A percentile compares a stretch with the other conserved stretches of the same genome.
These are phyloP conservation scores for Paramyrothecium roridum DNA, from an alignment of 2,329 filamentous ascomycete species.

Conservation along the genomic window DNA sequence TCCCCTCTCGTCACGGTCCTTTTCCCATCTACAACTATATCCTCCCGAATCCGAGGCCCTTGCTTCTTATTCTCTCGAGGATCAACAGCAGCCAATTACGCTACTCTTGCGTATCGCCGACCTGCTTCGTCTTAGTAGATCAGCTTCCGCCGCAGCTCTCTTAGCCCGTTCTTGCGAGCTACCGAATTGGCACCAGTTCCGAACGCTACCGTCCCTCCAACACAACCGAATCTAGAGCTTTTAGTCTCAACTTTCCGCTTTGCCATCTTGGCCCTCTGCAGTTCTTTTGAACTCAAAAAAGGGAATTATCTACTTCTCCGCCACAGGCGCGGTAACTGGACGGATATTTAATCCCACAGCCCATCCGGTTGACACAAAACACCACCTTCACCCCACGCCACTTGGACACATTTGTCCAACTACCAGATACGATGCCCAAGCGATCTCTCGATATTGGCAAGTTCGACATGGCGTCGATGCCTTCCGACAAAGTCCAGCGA, in stretches of 20 bases:
- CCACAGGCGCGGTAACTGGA: too few relatives aligned
- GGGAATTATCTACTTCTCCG: too few relatives aligned
- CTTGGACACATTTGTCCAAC: not conserved
- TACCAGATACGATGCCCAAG: constrained; percentile 31
- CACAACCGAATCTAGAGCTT: not conserved
- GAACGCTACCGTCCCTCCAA: not conserved
- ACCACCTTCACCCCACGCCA: not conserved
- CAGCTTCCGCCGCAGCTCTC: too few relatives aligned
- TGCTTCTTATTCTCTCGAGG: too few relatives aligned
- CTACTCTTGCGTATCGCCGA: too few relatives aligned
- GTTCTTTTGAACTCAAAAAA: not conserved
- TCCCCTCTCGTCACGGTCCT: too few relatives aligned
- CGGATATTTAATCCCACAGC: too few relatives aligned
- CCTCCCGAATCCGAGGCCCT: too few relatives aligned
- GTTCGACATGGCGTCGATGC: constrained; percentile 19
- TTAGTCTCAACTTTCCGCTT: not conserved
- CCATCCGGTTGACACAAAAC: not conserved
- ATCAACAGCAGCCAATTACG: too few relatives aligned
- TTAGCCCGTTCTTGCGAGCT: too few relatives aligned
- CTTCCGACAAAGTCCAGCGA: constrained; percentile 21
- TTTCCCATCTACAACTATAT: too few relatives aligned
- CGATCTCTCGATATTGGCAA: constrained; percentile 27
- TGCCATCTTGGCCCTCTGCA: not conserved
- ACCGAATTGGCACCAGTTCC: not conserved
- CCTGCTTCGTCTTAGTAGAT: too few relatives aligned